phyloP scores from a whole-genome alignment of 2,329 filamentous ascomycete species.

The Blastomyces silverae region DNA sequence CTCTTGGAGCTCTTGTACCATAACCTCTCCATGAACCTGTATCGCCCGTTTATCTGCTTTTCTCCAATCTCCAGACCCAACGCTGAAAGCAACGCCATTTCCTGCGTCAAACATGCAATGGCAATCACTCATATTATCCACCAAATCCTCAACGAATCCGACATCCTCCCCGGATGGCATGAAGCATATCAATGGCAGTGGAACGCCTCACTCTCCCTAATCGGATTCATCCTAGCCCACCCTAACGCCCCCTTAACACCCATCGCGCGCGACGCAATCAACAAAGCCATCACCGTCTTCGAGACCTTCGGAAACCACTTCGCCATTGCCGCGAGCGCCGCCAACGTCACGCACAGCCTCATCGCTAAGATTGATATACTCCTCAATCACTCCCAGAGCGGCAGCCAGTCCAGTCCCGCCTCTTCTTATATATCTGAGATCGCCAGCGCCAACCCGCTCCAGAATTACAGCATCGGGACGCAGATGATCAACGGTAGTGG shows the following conservation, averaged over 20 bases:
- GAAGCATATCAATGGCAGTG: slow-evolving; percentile 43
- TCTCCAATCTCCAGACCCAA: slow-evolving; percentile 18
- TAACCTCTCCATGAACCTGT: slow-evolving; percentile 34
- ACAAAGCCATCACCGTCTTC: slow-evolving; percentile 33
- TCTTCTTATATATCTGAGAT: background rate
- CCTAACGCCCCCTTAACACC: slow-evolving; percentile 29
- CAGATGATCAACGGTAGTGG: background rate
- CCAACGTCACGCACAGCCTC: slow-evolving; percentile 30
- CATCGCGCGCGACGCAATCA: slow-evolving; percentile 32
- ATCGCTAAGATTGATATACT: slow-evolving; percentile 28
- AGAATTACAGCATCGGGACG: background rate
- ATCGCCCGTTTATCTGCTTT: slow-evolving; percentile 40
- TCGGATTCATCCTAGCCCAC: slow-evolving; percentile 40
- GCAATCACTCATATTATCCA: slow-evolving; percentile 37
- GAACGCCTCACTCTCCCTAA: slow-evolving; percentile 38
- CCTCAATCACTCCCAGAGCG: slow-evolving; percentile 18
- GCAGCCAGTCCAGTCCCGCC: background rate
- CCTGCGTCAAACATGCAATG: slow-evolving; percentile 26
- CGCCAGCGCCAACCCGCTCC: background rate
- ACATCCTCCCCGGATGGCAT: slow-evolving; percentile 35
- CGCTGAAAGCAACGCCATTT: slow-evolving; percentile 21
- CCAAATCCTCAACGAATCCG: slow-evolving; percentile 31
- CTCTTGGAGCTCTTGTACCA: slow-evolving; percentile 41
- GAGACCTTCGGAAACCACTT: slow-evolving; percentile 34
- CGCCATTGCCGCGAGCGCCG: slow-evolving; percentile 31